Percentiles rank a stretch among this genome's conserved stretches.
Conservation (phyloP, 2,329 filamentous ascomycete genomes). For the Lasiodiplodia citricola region DNA sequence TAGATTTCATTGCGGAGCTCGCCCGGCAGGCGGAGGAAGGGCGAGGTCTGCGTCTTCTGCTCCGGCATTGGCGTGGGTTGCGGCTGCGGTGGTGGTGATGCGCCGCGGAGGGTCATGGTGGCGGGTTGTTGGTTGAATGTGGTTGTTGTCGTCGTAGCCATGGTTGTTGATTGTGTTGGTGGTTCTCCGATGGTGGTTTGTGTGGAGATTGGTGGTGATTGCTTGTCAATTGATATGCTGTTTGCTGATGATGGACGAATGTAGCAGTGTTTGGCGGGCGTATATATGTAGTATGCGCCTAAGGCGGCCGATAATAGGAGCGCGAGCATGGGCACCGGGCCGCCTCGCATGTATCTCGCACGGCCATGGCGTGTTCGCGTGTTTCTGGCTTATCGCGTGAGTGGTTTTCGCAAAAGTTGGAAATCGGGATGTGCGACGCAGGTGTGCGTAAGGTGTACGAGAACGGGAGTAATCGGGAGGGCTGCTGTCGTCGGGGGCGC, state of each 20-base stretch:
- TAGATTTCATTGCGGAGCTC: conserved; percentile 68
- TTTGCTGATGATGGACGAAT: neutral
- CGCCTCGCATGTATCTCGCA: conserved; percentile 6
- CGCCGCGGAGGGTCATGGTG: conserved; percentile 24
- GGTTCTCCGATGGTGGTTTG: neutral
- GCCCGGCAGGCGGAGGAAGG: conserved; percentile 57
- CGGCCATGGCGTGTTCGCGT: conserved; percentile 9
- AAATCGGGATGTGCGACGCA: conserved; percentile 16
- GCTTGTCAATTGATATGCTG: neutral
- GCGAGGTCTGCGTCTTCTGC: conserved; percentile 12
- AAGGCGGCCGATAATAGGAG: conserved; percentile 3
- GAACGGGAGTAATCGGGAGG: conserved; percentile 5
- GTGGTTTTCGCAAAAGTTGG: conserved; percentile 7
- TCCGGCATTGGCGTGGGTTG: conserved; percentile 26
- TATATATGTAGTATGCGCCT: conserved; percentile 2
- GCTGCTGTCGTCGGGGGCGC: neutral
- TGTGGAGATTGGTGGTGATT: neutral
- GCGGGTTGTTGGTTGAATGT: conserved; percentile 31
- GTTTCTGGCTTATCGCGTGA: conserved; percentile 7
- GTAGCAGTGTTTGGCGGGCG: neutral
- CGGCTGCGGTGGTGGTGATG: conserved; percentile 27
- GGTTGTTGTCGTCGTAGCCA: conserved; percentile 49
- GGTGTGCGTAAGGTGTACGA: neutral
- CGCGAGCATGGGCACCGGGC: conserved; percentile 2
- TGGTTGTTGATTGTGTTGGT: conserved; percentile 35